Conservation (phyloP, 139 green algal genomes). For the Tetraselmis striata region DNA sequence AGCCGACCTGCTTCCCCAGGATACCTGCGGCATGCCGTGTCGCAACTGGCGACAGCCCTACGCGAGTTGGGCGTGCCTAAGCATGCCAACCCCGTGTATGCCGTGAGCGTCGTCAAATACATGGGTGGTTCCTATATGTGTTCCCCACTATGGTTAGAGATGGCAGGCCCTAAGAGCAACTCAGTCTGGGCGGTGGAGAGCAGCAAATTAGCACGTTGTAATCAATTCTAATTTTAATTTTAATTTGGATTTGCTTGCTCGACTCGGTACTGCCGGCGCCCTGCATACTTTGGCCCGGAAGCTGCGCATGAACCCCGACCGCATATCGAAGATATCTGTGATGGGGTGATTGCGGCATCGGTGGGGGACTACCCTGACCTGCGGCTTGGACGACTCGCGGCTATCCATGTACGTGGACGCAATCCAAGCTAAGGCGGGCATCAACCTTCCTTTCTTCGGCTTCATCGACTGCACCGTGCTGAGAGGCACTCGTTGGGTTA, state of each 20-base stretch:
- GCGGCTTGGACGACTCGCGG: neutral
- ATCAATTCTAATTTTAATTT: too few species aligned
- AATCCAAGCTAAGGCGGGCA: neutral
- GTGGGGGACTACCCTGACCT: neutral
- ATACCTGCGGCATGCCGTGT: too few species aligned
- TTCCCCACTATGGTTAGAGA: too few species aligned
- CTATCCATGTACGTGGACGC: neutral
- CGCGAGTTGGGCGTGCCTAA: too few species aligned
- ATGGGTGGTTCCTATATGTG: too few species aligned
- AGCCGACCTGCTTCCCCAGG: too few species aligned
- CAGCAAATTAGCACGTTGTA: too few species aligned
- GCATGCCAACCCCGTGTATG: too few species aligned
- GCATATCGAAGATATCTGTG: neutral
- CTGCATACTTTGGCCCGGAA: neutral
- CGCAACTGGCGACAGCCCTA: too few species aligned
- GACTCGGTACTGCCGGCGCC: neutral
- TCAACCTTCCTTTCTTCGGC: neutral
- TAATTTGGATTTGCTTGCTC: neutral
- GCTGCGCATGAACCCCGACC: neutral
- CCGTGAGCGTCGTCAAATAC: too few species aligned
- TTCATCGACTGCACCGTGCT: neutral
- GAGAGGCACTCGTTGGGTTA: neutral
- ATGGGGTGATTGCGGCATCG: neutral
- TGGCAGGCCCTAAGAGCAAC: too few species aligned
- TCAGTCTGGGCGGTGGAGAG: too few species aligned